Conservation (phyloP, 2,329 filamentous ascomycete species). For the Colletotrichum navitas region DNA sequence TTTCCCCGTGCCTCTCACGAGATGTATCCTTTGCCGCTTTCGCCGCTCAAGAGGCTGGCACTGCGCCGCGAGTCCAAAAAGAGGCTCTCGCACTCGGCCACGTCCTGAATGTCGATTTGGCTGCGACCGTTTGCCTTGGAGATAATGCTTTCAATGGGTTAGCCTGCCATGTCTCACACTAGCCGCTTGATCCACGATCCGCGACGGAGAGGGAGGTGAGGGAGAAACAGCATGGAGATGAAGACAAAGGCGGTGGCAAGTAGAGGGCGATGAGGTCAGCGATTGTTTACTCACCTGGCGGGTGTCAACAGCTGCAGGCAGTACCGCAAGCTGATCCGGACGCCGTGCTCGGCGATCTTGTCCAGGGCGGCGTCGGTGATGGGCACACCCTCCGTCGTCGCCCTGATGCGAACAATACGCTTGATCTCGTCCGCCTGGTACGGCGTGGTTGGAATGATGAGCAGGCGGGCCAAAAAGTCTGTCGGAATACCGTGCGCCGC, state of each 20-base stretch:
- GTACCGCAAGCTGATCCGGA: conserved; percentile 90
- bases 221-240: conserved; percentile 27
- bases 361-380: conserved; percentile 87
- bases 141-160: conserved; percentile 74
- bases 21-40: conserved; percentile 75
- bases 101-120: conserved; percentile 82
- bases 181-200: conserved; percentile 35
- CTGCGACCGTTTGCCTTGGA: conserved; percentile 84
- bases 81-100: conserved; percentile 84
- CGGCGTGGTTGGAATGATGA: conserved; percentile 94
- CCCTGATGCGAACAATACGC: conserved; percentile 87
- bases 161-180: conserved; percentile 50
- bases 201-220: neutral
- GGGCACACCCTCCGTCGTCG: conserved; percentile 82
- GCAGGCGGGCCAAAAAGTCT: conserved; percentile 91
- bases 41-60: conserved; percentile 74
- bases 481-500: conserved; percentile 94
- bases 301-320: conserved; percentile 92
- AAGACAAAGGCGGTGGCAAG: conserved; percentile 24
- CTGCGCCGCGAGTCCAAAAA: conserved; percentile 87
- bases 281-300: conserved; percentile 69
- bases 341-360: conserved; percentile 88
- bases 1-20: conserved; percentile 56
- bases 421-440: conserved; percentile 93
- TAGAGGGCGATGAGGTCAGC: neutral